phyloP scores from a whole-genome alignment of 2,329 filamentous ascomycete species.

The Acephala macrosclerotiorum region DNA sequence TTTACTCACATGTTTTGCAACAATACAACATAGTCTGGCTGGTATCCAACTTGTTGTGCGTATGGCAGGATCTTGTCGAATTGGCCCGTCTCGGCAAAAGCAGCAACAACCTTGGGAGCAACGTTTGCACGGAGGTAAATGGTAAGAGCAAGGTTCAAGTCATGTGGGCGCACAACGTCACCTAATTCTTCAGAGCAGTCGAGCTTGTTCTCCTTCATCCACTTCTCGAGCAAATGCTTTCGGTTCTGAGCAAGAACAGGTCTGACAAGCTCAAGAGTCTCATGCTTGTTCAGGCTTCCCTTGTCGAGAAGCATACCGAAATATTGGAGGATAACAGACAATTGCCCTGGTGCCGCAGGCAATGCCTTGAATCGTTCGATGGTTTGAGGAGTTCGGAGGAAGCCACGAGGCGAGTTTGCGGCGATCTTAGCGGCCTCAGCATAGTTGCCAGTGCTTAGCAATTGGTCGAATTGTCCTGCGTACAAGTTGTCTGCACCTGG shows the following conservation, averaged over 20 bases:
- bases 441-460: conserved; percentile 82
- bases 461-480: conserved; percentile 88
- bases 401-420: conserved; percentile 94
- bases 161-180: conserved; percentile 90
- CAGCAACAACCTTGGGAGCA: conserved; percentile 92
- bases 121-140: conserved; percentile 94
- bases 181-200: conserved; percentile 96
- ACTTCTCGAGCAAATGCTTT: conserved; percentile 96
- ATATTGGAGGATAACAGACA: conserved; percentile 95
- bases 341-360: conserved; percentile 80
- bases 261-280: conserved; percentile 91
- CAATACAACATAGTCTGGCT: conserved; percentile 92
- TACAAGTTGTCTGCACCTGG: conserved; percentile 95
- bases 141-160: conserved; percentile 83
- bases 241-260: conserved; percentile 93
- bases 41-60: conserved; percentile 82
- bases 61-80: conserved; percentile 98
- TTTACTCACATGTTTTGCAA: conserved; percentile 76
- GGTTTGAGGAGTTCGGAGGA: conserved; percentile 91
- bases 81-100: conserved; percentile 93
- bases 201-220: conserved; percentile 95
- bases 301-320: conserved; percentile 98
- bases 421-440: conserved; percentile 93
- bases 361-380: conserved; percentile 95
- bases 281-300: conserved; percentile 88